Base-by-base conservation (phyloP, 208 protist species). In the Trichomonas gallinae region DNA sequence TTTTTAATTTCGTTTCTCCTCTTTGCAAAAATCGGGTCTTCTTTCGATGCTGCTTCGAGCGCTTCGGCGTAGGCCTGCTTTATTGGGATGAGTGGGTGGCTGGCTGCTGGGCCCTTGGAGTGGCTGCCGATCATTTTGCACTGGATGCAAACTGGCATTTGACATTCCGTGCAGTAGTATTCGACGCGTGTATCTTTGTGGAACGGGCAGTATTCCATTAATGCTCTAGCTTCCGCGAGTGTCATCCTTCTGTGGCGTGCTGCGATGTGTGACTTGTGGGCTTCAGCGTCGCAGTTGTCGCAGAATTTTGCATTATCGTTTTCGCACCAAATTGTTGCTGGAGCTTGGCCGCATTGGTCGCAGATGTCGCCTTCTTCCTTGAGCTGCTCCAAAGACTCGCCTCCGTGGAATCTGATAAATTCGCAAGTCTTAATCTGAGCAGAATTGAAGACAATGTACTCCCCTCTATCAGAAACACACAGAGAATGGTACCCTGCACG, bases 251-350 rank as follows among this genome's bases (percentile, higher is more conserved):
- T 3, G 34, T 93, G 87, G 31, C 36, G 23, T 38, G 42, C 17
- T 10, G 44, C 17, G 26, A 93, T 51, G 31, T 89, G 31, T 1
- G 11, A 13, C 15, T 42, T 48, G 31, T 93, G 87, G 0, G 44
- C 42, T 93, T 93, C 87, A 26, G 40, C 13, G 38, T 93, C 87
- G 31, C 87, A 93, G 48, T 48, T 34, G 13, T 42, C 44, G 46
- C 87, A 93, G 42, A 93, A 51, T 93, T 93, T 93, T 3, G 87
- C 87, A 11, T 42, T 26, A 93, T 93, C 87, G 31, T 93, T 93
- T 23, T 48, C 44, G 51, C 87, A 93, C 87, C 87, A 93, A 15
- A 93, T 42, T 93, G 87, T 93, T n/a, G 87, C 87, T 23, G 42
- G 17, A 17, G 42, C 44, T 34, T 51, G 26, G n/a, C 87, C 87